Evolutionary conservation across 23 red algal genomes (phyloP), one percentile per base, ranked within the genome.

Genomic region (Pyropia yezoensis): DNA sequence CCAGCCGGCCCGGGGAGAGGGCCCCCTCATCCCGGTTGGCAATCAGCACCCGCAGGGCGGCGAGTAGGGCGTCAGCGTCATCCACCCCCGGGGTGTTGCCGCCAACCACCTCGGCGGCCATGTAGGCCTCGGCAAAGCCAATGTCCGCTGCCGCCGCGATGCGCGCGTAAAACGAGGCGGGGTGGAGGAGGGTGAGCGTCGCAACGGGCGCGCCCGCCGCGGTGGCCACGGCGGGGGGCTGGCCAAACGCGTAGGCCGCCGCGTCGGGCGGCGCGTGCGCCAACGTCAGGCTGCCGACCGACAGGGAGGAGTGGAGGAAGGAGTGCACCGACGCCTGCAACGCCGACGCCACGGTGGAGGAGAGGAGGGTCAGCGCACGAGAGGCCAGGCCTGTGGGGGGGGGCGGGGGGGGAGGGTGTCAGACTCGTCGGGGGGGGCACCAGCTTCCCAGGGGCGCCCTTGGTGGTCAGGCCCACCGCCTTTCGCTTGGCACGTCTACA

Each of bases 91-190:
- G 39, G 39, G 39, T 13, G 39, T 6, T 8, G 7, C 39, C 39
- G 39, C 39, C 39, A 7, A 49, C 57, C 12, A 88, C 66, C 57
- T 89, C 91, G 59, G 79, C 79, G 27, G 33, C 71, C 34, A 96
- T 89, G 63, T 84, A 96, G 23, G 91, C 84, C 62, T 96, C 91
- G 21, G 83, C 91, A 29, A 96, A 70, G 27, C 91, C 91, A 60
- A 96, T 96, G 49, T 96, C 91, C 27, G 86, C 86, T 29, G 55
- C 60, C 11, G 77, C 53, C 14, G 77, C 73, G 24, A 96, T 64
- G 45, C 85, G 91, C 2, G 67, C 24, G 62, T 83, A 96, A 61
- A 89, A 96, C 26, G 24, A 15, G 11, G 29, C 13, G 7, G 79
- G 16, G 61, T 83, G 61, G 49, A 54, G 11, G 7, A 83, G 54